Conservation (phyloP, 495 filamentous ascomycete genomes). For the Penicillium canariense region DNA sequence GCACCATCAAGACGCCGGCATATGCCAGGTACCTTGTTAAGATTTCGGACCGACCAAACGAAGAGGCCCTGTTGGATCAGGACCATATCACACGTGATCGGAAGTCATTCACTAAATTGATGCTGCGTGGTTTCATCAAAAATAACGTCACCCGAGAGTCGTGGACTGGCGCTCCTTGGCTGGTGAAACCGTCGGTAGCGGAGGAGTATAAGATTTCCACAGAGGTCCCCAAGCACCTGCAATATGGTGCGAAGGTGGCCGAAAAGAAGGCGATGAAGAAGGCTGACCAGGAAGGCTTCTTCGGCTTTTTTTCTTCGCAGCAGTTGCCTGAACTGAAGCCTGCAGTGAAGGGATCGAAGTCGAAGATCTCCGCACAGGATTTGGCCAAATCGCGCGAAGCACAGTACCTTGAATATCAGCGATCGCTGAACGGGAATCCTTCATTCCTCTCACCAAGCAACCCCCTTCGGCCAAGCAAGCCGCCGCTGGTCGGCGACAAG, state of each 20-base stretch:
- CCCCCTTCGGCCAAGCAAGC: constrained; percentile 34
- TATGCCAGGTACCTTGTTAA: constrained; percentile 82
- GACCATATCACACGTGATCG: constrained; percentile 82
- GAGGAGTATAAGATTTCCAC: constrained; percentile 79
- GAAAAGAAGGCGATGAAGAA: constrained; percentile 79
- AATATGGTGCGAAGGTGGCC: constrained; percentile 72
- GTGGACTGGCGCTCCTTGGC: constrained; percentile 93
- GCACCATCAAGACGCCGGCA: constrained; percentile 57
- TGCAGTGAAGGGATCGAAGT: constrained; percentile 73
- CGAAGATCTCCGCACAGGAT: constrained; percentile 51
- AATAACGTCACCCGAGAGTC: constrained; percentile 87
- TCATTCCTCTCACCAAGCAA: constrained; percentile 40
- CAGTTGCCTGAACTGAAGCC: constrained; percentile 77
- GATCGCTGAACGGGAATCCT: constrained; percentile 50
- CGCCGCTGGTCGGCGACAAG: constrained; percentile 40
- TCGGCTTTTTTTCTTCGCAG: constrained; percentile 54
- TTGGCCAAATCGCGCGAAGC: constrained; percentile 45
- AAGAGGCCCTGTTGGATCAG: constrained; percentile 78
- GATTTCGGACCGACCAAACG: constrained; percentile 62
- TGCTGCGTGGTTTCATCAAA: constrained; percentile 90
- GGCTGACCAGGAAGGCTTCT: constrained; percentile 52
- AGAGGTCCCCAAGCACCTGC: constrained; percentile 77
- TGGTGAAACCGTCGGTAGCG: constrained; percentile 85
- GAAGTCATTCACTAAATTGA: constrained; percentile 92
- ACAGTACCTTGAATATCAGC: constrained; percentile 53